phyloP scores from a whole-genome alignment of 805 yeast genomes.

The Sporopachydermia quercuum region DNA sequence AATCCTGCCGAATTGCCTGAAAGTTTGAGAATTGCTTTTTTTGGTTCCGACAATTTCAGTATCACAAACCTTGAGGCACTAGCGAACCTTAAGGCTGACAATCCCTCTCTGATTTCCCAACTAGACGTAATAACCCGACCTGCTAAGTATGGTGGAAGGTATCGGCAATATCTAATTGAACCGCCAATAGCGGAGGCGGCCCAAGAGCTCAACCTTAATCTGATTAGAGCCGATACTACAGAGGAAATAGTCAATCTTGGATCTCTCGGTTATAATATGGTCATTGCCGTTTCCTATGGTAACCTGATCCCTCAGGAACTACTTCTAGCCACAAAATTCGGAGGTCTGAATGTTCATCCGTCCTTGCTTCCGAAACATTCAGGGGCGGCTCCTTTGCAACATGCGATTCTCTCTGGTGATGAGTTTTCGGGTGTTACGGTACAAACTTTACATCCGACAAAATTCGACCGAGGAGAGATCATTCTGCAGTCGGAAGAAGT shows the following conservation, averaged over 20 bases:
- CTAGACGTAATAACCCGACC: slow-evolving; percentile 51
- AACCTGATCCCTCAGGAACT: slow-evolving; percentile 55
- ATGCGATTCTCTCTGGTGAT: slow-evolving; percentile 54
- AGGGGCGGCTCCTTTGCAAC: slow-evolving; percentile 86
- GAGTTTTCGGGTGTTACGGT: slow-evolving; percentile 65
- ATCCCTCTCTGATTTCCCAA: slow-evolving; percentile 13
- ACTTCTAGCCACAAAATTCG: slow-evolving; percentile 31
- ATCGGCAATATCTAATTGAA: slow-evolving; percentile 28
- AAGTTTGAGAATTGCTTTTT: slow-evolving; percentile 42
- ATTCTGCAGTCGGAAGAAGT: slow-evolving; percentile 39
- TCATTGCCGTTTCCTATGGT: slow-evolving; percentile 91
- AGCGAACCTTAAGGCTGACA: slow-evolving; percentile 12
- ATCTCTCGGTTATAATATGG: slow-evolving; percentile 32
- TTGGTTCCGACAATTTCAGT: slow-evolving; percentile 69
- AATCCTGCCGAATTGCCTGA: too few relatives aligned
- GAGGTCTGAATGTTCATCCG: slow-evolving; percentile 88
- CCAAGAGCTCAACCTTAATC: slow-evolving; percentile 16
- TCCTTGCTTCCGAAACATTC: slow-evolving; percentile 68
- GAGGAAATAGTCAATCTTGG: slow-evolving; percentile 21
- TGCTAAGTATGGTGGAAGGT: slow-evolving; percentile 52
- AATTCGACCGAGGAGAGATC: slow-evolving; percentile 70
- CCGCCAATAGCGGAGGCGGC: slow-evolving; percentile 39
- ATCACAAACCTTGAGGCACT: slow-evolving; percentile 32
- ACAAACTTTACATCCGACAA: slow-evolving; percentile 78
- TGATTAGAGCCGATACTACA: slow-evolving; percentile 37